Evolutionary conservation across 2,329 filamentous ascomycete genomes (phyloP), one percentile per base, ranked within the genome.

Genomic region (Trichophyton verrucosum): DNA sequence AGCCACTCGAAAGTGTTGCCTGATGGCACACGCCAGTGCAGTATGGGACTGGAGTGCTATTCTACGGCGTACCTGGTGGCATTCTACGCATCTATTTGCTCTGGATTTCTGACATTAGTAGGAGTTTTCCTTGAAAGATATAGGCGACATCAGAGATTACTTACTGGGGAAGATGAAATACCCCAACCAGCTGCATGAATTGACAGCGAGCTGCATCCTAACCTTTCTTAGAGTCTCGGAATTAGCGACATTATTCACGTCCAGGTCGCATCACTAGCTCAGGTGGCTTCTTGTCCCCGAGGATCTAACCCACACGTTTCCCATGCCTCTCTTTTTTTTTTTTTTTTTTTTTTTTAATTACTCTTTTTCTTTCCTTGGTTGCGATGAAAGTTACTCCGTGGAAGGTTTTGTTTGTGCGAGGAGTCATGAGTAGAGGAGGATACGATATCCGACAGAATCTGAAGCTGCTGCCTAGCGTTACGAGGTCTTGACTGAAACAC

Each of bases 21-120:
- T 0, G 81, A 83, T 47, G 90, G 89, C 20, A 85, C 90, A 65
- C 80, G 86, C 33, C 81, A 84, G 20, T 97, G 94, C 70, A 78
- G 81, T 20, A 84, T 92, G 27, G 94, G 94, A 0, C 73, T 92
- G 9, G 78, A 81, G 20, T 97, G 92, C 73, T 97, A 96, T 74
- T 81, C 82, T 33, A 78, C 82, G 2, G 91, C 92, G 1, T 97
- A 96, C 71, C 82, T 83, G 66, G 81, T 91, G 58, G 96, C 92
- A 0, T 79, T 95, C 13, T 78, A 79, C 20, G 85, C 88, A 0
- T 91, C 89, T 64, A 71, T 86, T 0, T 67, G 86, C 1, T 91
- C 89, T 0, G 77, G 94, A 1, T 72, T 77, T 0, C 81, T 91
- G 42, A 88, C 85, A 59, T 72, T 95, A 33, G 88, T 75, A 73